phyloP scores from a whole-genome alignment of 2,329 filamentous ascomycete genomes.

The Clarireedia sp. region DNA sequence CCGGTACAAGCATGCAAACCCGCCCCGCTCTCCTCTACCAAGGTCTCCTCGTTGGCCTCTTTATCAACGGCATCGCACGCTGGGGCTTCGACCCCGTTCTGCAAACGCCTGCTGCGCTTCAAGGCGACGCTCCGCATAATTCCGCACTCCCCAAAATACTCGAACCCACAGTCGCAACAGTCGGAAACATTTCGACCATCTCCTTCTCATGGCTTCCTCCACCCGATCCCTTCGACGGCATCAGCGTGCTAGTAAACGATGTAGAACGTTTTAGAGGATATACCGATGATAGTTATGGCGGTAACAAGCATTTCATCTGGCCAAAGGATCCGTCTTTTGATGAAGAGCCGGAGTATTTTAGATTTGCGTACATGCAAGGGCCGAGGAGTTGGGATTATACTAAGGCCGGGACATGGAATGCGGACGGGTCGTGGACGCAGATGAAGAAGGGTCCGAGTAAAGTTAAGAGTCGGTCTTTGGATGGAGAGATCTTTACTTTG shows the following conservation, averaged over 20 bases:
- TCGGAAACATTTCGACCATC: slow-evolving; percentile 38
- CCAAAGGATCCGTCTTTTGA: slow-evolving; percentile 36
- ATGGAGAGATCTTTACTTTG: slow-evolving; percentile 15
- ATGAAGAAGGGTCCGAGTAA: slow-evolving; percentile 40
- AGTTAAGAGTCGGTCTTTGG: slow-evolving; percentile 21
- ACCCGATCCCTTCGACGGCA: slow-evolving; percentile 57
- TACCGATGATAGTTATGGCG: slow-evolving; percentile 43
- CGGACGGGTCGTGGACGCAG: slow-evolving; percentile 54
- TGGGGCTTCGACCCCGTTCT: slow-evolving; percentile 91
- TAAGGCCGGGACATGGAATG: slow-evolving; percentile 63
- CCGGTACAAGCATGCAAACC: slow-evolving; percentile 83
- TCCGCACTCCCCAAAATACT: slow-evolving; percentile 51
- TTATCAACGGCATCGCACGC: slow-evolving; percentile 85
- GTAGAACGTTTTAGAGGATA: slow-evolving; percentile 73
- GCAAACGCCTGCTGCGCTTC: slow-evolving; percentile 68
- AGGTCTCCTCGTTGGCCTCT: slow-evolving; percentile 80
- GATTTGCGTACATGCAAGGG: slow-evolving; percentile 67
- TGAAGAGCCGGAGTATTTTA: slow-evolving; percentile 60
- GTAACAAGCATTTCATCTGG: slow-evolving; percentile 51
- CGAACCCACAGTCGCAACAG: slow-evolving; percentile 40
- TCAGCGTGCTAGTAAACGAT: slow-evolving; percentile 77
- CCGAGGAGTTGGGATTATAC: slow-evolving; percentile 62
- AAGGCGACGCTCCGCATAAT: slow-evolving; percentile 57
- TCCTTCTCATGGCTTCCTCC: slow-evolving; percentile 31
- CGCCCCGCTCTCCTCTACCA: slow-evolving; percentile 80